phyloP scores from a whole-genome alignment of 306 rosid species.

The Lathyrus aphaca region DNA sequence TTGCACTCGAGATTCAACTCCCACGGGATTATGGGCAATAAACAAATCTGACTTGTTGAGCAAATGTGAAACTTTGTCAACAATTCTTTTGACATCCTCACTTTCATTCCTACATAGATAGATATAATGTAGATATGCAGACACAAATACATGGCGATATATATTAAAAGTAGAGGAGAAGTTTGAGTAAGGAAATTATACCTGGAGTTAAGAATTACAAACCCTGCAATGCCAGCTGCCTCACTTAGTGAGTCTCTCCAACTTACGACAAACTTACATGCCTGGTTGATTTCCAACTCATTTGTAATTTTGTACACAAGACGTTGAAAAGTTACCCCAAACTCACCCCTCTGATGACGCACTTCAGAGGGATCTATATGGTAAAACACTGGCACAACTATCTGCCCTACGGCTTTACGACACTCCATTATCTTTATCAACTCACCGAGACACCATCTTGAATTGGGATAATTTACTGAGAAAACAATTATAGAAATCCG shows the following conservation, averaged over 20 bases:
- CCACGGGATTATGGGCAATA: background rate
- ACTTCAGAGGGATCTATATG: conserved; percentile 6
- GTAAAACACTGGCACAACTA: conserved; percentile 31
- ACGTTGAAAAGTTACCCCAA: background rate
- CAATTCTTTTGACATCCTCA: background rate
- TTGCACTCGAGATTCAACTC: conserved; percentile 6
- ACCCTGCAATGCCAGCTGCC: background rate
- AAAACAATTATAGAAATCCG: background rate
- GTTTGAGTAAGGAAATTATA: too few relatives aligned
- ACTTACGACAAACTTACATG: background rate
- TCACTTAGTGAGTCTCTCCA: conserved; percentile 1
- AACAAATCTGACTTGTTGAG: background rate
- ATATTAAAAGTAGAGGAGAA: background rate
- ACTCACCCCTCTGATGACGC: background rate
- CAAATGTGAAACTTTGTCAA: background rate
- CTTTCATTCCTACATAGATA: conserved; percentile 1
- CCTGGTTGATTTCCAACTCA: background rate
- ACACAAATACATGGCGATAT: background rate
- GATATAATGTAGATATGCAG: too few relatives aligned
- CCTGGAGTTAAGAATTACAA: background rate
- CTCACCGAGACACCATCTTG: conserved; percentile 2
- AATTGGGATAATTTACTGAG: background rate
- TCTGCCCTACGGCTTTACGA: background rate
- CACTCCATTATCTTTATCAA: background rate
- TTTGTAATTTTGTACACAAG: background rate